phyloP scores from a whole-genome alignment of 2,329 filamentous ascomycete genomes.

The Dothistroma septosporum region DNA sequence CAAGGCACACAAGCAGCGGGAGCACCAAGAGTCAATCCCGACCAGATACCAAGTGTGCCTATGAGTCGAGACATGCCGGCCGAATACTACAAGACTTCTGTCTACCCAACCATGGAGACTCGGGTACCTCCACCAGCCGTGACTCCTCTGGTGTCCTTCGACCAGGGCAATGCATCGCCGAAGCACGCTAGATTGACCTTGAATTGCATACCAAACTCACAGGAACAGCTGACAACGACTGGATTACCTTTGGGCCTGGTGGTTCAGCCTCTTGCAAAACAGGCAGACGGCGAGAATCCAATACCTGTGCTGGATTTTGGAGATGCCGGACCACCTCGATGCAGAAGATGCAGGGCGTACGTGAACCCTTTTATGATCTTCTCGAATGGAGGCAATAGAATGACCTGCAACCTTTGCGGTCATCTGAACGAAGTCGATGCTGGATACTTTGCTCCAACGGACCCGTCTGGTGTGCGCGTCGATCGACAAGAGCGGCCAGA shows the following conservation, averaged over 20 bases:
- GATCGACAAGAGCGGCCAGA: constrained; percentile 88
- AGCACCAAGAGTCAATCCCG: constrained; percentile 75
- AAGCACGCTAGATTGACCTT: constrained; percentile 88
- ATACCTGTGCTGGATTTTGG: constrained; percentile 95
- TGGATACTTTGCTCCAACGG: constrained; percentile 91
- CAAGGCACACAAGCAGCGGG: constrained; percentile 23
- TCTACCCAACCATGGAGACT: constrained; percentile 93
- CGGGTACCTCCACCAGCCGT: constrained; percentile 85
- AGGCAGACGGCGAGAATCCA: constrained; percentile 78
- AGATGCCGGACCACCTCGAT: constrained; percentile 82
- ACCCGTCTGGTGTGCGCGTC: constrained; percentile 77
- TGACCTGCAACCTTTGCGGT: constrained; percentile 96
- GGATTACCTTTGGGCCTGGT: constrained; percentile 82
- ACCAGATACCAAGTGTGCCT: constrained; percentile 90
- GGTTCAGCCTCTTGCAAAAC: constrained; percentile 78
- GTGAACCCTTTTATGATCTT: constrained; percentile 99
- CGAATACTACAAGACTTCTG: constrained; percentile 76
- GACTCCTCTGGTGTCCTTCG: constrained; percentile 85
- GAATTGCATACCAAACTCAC: constrained; percentile 83
- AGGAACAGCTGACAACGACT: constrained; percentile 75
- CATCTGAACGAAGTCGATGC: constrained; percentile 91
- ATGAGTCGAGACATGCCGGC: constrained; percentile 76
- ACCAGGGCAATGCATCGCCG: constrained; percentile 94
- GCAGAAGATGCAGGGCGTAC: constrained; percentile 87
- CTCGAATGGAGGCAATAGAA: constrained; percentile 86